Conservation (phyloP, 2,329 filamentous ascomycete genomes). For the Raffaelea albimanens region DNA sequence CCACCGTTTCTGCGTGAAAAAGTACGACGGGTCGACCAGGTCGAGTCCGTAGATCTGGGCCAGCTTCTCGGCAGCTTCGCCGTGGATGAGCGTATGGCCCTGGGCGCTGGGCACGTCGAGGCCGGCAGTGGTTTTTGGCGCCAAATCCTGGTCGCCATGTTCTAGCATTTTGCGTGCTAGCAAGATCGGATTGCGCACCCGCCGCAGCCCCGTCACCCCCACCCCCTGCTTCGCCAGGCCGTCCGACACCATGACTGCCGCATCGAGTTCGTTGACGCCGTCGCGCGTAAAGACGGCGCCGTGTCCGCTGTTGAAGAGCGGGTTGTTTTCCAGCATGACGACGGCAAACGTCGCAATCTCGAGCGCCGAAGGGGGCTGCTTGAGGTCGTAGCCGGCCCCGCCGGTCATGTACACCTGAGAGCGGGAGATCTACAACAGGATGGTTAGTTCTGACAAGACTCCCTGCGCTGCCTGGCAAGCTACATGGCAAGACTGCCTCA, state of each 20-base stretch:
- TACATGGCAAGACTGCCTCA: not conserved
- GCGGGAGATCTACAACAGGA: slow-evolving; percentile 28
- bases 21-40: slow-evolving; percentile 61
- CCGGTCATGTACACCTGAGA: slow-evolving; percentile 37
- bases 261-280: slow-evolving; percentile 78
- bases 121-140: slow-evolving; percentile 3
- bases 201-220: slow-evolving; percentile 62
- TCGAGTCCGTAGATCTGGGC: slow-evolving; percentile 61
- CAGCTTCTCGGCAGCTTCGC: slow-evolving; percentile 57
- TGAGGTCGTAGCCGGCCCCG: not conserved
- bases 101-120: slow-evolving; percentile 32
- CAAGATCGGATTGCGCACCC: slow-evolving; percentile 70
- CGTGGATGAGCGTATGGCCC: slow-evolving; percentile 37
- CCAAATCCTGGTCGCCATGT: slow-evolving; percentile 51
- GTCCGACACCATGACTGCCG: slow-evolving; percentile 73
- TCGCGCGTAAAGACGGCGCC: slow-evolving; percentile 81
- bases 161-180: slow-evolving; percentile 64
- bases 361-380: slow-evolving; percentile 46
- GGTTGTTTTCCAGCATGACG: slow-evolving; percentile 64
- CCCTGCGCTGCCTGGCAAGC: too few species aligned
- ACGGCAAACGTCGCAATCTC: slow-evolving; percentile 70
- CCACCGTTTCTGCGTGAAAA: slow-evolving; percentile 67
- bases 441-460: not conserved
- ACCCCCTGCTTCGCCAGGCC: slow-evolving; percentile 67
- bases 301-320: slow-evolving; percentile 74